These are phyloP conservation scores for Thalassiosira oceanica DNA, from an alignment of 352 stramenopile species.

Conservation along the genomic window DNA sequence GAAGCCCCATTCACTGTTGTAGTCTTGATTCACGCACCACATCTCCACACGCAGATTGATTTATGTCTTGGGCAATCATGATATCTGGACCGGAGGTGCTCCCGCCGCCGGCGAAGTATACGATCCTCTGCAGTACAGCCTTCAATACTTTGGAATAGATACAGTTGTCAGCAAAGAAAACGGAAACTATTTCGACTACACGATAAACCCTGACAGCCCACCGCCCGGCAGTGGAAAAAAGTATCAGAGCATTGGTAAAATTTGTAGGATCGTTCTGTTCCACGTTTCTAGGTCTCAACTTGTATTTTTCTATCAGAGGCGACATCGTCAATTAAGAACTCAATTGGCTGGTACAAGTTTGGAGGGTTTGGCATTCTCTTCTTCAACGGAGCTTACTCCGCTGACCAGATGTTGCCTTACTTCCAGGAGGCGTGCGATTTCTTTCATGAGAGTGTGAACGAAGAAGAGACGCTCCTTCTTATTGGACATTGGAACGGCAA, in stretches of 20 bases:
- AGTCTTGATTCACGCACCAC: no score
- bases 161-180: constrained; percentile 5
- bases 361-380: constrained; percentile 3
- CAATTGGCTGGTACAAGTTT: constrained; percentile 10
- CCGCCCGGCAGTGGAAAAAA: background rate
- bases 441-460: constrained; percentile 5
- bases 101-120: background rate
- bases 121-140: constrained; percentile 3
- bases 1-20: no score
- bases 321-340: constrained; percentile 3
- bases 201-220: background rate
- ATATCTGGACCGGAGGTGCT: background rate
- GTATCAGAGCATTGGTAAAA: background rate
- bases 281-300: background rate
- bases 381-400: constrained; percentile 2
- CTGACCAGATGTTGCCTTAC: constrained; percentile 2
- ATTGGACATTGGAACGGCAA: constrained; percentile 22
- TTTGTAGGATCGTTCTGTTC: background rate
- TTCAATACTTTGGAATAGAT: constrained; percentile 14
- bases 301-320: background rate
- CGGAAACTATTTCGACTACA: background rate
- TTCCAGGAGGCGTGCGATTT: constrained; percentile 17
- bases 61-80: background rate
- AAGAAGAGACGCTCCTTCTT: constrained; percentile 13
- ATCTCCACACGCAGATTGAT: no score